These are phyloP conservation scores for Aspergillus ustus DNA, from an alignment of 2,329 filamentous ascomycete genomes.

Conservation along the genomic window DNA sequence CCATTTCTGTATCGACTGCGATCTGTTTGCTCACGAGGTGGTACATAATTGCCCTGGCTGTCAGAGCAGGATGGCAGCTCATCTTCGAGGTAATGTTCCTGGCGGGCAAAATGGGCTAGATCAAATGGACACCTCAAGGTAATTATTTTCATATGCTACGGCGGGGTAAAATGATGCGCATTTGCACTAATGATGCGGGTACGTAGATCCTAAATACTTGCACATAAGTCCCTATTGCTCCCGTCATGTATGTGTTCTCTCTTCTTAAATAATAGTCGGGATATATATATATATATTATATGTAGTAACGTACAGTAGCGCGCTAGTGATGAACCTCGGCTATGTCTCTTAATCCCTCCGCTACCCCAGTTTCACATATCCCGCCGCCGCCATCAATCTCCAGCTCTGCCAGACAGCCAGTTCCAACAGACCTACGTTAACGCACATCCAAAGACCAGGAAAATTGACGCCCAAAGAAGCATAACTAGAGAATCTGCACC, in stretches of 20 bases:
- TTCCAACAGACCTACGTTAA: not conserved
- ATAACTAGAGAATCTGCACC: not conserved
- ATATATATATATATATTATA: not conserved
- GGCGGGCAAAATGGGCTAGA: conserved; percentile 33
- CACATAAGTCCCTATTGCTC: not conserved
- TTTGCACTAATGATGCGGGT: not conserved
- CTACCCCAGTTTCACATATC: not conserved
- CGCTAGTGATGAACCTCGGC: not conserved
- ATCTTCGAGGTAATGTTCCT: conserved; percentile 6
- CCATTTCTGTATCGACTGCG: conserved; percentile 98
- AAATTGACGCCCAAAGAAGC: not conserved
- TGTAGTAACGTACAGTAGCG: too few relatives aligned
- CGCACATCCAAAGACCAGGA: not conserved
- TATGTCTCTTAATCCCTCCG: not conserved
- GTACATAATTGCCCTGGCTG: conserved; percentile 97
- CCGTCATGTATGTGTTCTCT: not conserved
- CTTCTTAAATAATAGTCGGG: not conserved
- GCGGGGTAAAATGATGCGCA: not conserved
- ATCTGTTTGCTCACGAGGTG: conserved; percentile 91
- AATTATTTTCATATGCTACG: conserved; percentile 3
- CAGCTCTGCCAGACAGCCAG: not conserved
- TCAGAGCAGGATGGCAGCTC: conserved; percentile 50
- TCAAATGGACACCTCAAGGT: conserved; percentile 39
- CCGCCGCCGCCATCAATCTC: not conserved
- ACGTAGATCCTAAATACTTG: not conserved